phyloP scores from a whole-genome alignment of 805 yeast genomes.

The Metschnikowia noctiluminum region DNA sequence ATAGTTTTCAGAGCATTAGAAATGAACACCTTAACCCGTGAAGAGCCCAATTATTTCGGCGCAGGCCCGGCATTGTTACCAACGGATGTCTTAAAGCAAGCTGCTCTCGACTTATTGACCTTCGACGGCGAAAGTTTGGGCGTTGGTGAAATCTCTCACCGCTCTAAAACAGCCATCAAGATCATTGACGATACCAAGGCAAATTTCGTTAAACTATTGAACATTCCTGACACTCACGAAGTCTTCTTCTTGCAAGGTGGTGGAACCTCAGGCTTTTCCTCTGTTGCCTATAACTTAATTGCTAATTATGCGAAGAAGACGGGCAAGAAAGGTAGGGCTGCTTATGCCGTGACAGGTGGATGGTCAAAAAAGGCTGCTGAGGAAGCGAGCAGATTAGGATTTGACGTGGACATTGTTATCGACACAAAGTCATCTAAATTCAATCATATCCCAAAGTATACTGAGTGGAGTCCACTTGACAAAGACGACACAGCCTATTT shows the following conservation, averaged over 20 bases:
- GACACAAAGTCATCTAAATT: slow-evolving; percentile 61
- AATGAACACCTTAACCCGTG: slow-evolving; percentile 48
- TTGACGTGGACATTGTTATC: slow-evolving; percentile 65
- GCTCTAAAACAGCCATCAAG: slow-evolving; percentile 76
- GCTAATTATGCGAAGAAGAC: slow-evolving; percentile 71
- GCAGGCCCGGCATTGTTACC: slow-evolving; percentile 99
- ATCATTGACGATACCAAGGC: slow-evolving; percentile 76
- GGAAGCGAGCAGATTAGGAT: slow-evolving; percentile 83
- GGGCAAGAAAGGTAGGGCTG: slow-evolving; percentile 75
- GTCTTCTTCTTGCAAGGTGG: slow-evolving; percentile 97
- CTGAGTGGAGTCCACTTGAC: slow-evolving; percentile 58
- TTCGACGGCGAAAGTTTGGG: slow-evolving; percentile 76
- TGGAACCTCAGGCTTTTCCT: slow-evolving; percentile 93
- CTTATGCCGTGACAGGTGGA: slow-evolving; percentile 85
- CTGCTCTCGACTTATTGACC: slow-evolving; percentile 77
- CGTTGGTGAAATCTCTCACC: slow-evolving; percentile 93
- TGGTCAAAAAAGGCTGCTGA: slow-evolving; percentile 90
- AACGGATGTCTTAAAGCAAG: slow-evolving; percentile 76
- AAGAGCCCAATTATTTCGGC: slow-evolving; percentile 81
- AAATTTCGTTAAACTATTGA: slow-evolving; percentile 59
- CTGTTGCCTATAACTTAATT: slow-evolving; percentile 76
- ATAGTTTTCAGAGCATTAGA: background rate
- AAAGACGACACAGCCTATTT: slow-evolving; percentile 75
- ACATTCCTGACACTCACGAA: slow-evolving; percentile 89
- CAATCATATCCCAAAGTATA: slow-evolving; percentile 61